Conservation (phyloP, 73 alveolate species). For the Strombidium stylifer region DNA sequence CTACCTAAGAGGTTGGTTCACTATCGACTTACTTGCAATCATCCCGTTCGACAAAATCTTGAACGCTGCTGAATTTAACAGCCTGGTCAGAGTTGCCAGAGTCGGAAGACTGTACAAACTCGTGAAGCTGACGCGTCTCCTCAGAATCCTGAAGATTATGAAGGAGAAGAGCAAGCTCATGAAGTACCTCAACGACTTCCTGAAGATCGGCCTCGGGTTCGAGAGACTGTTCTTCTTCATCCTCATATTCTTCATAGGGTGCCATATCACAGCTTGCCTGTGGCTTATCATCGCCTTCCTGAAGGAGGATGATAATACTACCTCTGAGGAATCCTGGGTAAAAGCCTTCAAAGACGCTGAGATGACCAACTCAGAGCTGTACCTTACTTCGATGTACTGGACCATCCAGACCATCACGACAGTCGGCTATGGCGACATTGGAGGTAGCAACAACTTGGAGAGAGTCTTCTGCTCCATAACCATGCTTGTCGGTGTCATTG, state of each 20-base stretch:
- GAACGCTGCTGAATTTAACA: constrained; percentile 3
- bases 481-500: constrained; percentile 51
- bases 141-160: background rate
- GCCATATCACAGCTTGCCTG: constrained; percentile 53
- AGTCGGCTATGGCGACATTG: no score
- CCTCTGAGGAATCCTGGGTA: constrained; percentile 49
- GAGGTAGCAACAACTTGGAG: constrained; percentile 49
- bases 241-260: constrained; percentile 22
- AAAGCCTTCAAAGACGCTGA: constrained; percentile 64
- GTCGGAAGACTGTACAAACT: background rate
- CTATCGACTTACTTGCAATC: constrained; percentile 71
- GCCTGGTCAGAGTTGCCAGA: background rate
- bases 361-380: constrained; percentile 82
- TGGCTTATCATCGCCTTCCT: constrained; percentile 57
- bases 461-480: constrained; percentile 32
- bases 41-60: constrained; percentile 66
- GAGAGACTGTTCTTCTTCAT: no score
- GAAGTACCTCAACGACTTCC: no score
- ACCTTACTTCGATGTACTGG: no score
- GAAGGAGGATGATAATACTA: no score
- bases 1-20: constrained; percentile 74
- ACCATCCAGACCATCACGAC: no score
- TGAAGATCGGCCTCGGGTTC: no score
- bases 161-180: no score
- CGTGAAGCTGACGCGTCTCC: background rate